These are phyloP conservation scores for Calonectria hawksworthii DNA, from an alignment of 2,329 filamentous ascomycete genomes.

Conservation along the genomic window DNA sequence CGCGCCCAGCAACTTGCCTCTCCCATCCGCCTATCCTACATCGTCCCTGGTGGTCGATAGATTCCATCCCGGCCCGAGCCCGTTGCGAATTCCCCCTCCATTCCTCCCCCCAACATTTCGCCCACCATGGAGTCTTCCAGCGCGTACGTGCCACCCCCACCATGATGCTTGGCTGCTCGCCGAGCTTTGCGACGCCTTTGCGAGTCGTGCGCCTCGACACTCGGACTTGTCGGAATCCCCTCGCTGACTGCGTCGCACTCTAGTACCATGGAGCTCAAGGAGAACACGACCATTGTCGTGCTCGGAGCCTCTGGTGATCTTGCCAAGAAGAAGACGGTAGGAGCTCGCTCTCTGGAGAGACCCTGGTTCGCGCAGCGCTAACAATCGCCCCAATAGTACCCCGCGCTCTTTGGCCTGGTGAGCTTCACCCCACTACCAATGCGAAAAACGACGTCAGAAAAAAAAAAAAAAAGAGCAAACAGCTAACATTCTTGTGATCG, in stretches of 20 bases:
- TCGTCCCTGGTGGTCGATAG: constrained; percentile 30
- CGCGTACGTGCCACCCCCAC: constrained; percentile 46
- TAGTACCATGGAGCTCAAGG: constrained; percentile 89
- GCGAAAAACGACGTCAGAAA: neutral
- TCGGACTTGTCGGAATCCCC: constrained; percentile 12
- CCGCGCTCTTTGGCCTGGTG: constrained; percentile 96
- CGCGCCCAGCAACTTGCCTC: constrained; percentile 19
- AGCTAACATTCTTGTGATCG: constrained; percentile 24
- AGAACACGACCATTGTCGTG: constrained; percentile 97
- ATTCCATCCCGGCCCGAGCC: constrained; percentile 17
- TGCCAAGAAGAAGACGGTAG: constrained; percentile 99
- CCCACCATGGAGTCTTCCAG: constrained; percentile 39
- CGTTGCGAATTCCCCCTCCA: constrained; percentile 15
- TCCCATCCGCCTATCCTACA: constrained; percentile 20
- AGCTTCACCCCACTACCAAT: constrained; percentile 57
- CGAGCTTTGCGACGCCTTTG: constrained; percentile 33
- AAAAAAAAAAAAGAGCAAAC: neutral
- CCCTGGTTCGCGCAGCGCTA: constrained; percentile 37
- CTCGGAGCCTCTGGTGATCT: constrained; percentile 97
- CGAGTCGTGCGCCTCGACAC: constrained; percentile 3
- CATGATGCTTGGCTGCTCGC: constrained; percentile 36
- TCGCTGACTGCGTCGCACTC: constrained; percentile 32
- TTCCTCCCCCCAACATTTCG: constrained; percentile 28
- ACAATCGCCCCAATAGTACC: constrained; percentile 74
- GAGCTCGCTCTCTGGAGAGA: constrained; percentile 46